Percentiles rank a stretch among this genome's conserved stretches.
These are phyloP conservation scores for Hirsutella rhossiliensis DNA, from an alignment of 2,329 filamentous ascomycete genomes.

Conservation along the genomic window DNA sequence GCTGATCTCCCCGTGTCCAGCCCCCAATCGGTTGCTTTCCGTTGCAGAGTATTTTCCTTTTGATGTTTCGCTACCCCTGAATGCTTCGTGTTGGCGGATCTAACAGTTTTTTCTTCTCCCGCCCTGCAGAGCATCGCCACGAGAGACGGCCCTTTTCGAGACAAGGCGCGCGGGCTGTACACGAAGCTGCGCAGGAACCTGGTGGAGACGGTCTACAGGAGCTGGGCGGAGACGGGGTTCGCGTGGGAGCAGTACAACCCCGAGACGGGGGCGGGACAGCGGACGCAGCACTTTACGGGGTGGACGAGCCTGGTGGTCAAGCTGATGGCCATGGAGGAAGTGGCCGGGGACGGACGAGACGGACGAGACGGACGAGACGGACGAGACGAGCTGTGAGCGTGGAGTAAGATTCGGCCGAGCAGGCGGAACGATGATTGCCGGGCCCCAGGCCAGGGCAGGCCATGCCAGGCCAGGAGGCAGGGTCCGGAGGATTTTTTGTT, in stretches of 20 bases:
- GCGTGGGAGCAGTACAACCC: conserved; percentile 99
- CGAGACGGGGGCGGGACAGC: conserved; percentile 82
- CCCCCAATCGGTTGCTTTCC: background rate
- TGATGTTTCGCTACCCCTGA: background rate
- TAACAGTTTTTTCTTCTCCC: background rate
- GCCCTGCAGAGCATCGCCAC: conserved; percentile 44
- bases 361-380: no score
- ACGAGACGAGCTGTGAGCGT: conserved; percentile 36
- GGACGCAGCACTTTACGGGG: conserved; percentile 94
- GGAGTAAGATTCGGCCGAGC: background rate
- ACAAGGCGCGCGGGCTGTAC: conserved; percentile 63
- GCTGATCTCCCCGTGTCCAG: conserved; percentile 9
- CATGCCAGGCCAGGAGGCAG: no score
- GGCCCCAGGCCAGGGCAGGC: no score
- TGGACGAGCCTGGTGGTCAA: conserved; percentile 99
- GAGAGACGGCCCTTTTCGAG: conserved; percentile 54
- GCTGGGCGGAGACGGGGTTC: conserved; percentile 86
- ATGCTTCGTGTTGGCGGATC: background rate
- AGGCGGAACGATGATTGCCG: no score
- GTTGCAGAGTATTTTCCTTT: background rate
- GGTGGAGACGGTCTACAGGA: conserved; percentile 76
- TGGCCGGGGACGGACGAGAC: conserved; percentile 22
- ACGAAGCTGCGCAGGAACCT: conserved; percentile 67
- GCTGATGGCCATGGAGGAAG: conserved; percentile 87
- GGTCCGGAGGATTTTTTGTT: no score